phyloP scores from a whole-genome alignment of 2,329 filamentous ascomycete species.

The Arachnomyces sp. region DNA sequence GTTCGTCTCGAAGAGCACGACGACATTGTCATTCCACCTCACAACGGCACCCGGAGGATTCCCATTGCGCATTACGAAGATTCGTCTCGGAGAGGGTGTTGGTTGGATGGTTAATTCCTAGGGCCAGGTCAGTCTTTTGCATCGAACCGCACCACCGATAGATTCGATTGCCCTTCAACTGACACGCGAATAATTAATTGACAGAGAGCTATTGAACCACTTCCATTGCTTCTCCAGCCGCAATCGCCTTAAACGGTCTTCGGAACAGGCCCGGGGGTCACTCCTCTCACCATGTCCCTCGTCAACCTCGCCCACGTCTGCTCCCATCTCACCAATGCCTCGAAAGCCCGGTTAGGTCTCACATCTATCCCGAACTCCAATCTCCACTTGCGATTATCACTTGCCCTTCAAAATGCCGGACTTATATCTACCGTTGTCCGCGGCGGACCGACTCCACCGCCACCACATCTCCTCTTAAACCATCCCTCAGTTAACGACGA shows the following conservation, averaged over 20 bases:
- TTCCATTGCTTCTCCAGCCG: too few relatives aligned
- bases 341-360: conserved; percentile 70
- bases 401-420: conserved; percentile 73
- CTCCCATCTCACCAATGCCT: conserved; percentile 86
- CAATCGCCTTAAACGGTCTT: neutral
- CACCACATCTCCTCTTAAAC: conserved; percentile 45
- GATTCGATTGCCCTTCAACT: too few relatives aligned
- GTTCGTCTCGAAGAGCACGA: too few relatives aligned
- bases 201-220: too few relatives aligned
- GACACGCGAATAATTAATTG: too few relatives aligned
- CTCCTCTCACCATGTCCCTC: conserved; percentile 54
- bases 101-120: too few relatives aligned
- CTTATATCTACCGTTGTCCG: conserved; percentile 75
- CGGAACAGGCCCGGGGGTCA: conserved; percentile 15
- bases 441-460: conserved; percentile 53
- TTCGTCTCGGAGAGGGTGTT: too few relatives aligned
- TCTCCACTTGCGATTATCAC: conserved; percentile 65
- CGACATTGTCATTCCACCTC: too few relatives aligned
- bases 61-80: too few relatives aligned
- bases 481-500: conserved; percentile 35
- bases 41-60: too few relatives aligned
- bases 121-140: too few relatives aligned
- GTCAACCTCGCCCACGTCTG: conserved; percentile 69
- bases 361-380: conserved; percentile 77
- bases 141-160: too few relatives aligned